These are phyloP conservation scores for Colletotrichum sp. DNA, from an alignment of 2,329 filamentous ascomycete genomes.

Conservation along the genomic window DNA sequence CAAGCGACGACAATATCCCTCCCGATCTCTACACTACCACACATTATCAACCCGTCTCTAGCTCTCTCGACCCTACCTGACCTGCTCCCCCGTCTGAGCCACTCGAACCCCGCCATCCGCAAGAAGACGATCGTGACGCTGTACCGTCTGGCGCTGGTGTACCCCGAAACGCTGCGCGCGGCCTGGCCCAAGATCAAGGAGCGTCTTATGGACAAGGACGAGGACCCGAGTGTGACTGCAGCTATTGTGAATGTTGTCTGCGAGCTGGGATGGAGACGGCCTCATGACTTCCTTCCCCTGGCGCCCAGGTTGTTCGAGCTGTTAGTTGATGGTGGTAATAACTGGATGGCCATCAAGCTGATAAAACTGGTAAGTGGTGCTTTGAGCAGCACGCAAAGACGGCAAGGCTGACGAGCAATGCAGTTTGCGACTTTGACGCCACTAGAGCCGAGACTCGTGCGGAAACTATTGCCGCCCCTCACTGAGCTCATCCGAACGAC, in stretches of 20 bases:
- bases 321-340: conserved; percentile 89
- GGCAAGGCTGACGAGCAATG: not conserved
- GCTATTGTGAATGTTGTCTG: conserved; percentile 97
- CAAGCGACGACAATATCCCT: conserved; percentile 80
- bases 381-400: too few relatives aligned
- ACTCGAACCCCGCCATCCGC: conserved; percentile 82
- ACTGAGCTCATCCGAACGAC: conserved; percentile 95
- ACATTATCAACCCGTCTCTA: conserved; percentile 90
- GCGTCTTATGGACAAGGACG: conserved; percentile 83
- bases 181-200: conserved; percentile 99
- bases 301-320: conserved; percentile 92
- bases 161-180: conserved; percentile 88
- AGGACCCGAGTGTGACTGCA: conserved; percentile 92
- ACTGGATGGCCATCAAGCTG: conserved; percentile 99
- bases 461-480: conserved; percentile 87
- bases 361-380: conserved; percentile 80
- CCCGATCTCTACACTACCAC: conserved; percentile 87
- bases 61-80: conserved; percentile 89
- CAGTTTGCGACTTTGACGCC: conserved; percentile 95
- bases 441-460: conserved; percentile 86
- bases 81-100: conserved; percentile 81
- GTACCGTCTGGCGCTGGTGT: conserved; percentile 93
- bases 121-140: conserved; percentile 97
- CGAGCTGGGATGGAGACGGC: conserved; percentile 91
- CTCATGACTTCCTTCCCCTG: conserved; percentile 90